Evolutionary conservation across 1,284 basidiomycete genomes (phyloP), one percentile per base, ranked within the genome.

Genomic region (Tetrapyrgos nigripes): DNA sequence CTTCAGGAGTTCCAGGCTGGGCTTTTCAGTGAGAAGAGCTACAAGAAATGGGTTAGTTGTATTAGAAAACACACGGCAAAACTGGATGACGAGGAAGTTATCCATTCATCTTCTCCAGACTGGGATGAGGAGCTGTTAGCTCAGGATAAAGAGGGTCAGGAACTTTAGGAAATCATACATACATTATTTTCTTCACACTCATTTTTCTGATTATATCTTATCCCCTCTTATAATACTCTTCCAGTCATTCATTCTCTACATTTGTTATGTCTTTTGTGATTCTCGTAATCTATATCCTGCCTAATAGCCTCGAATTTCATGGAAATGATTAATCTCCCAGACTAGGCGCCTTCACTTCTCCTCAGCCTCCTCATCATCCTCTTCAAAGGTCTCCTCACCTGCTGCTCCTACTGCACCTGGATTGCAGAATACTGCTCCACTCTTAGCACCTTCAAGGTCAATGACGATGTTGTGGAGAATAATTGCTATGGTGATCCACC

Each of bases 401-500:
- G 13, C 26, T 8, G 9, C 47, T n/a, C 17, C 19, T 47, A 3
- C 8, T 24, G 29, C 26, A 28, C n/a, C 9, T 17, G 3, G 10
- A 24, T 4, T 21, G 26, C 14, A 5, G n/a, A n/a, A n/a, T n/a
- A n/a, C n/a, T 23, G 27, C 47, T 10, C 3, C 29, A 3, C 17
- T 19, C 27, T 23, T 21, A 13, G 19, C 55, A 31, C 72, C 74
- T 59, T 77, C 72, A 24, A 74, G 58, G 49, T 75, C 70, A 60
- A 76, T 72, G n/a, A 75, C 60, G 0, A 75, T 44, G 64, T 75
- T 76, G 53, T 77, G 75, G 21, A 78, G 61, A 37, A 78, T 73
- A 40, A 77, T 75, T 8, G 64, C 62, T 50, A 73, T 53, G n/a
- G 68, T 68, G 45, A 77, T 70, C 75, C 75, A 77, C 4, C 52